These are phyloP conservation scores for Verticillium dahliae DNA, from an alignment of 2,329 filamentous ascomycete species.

Conservation along the genomic window DNA sequence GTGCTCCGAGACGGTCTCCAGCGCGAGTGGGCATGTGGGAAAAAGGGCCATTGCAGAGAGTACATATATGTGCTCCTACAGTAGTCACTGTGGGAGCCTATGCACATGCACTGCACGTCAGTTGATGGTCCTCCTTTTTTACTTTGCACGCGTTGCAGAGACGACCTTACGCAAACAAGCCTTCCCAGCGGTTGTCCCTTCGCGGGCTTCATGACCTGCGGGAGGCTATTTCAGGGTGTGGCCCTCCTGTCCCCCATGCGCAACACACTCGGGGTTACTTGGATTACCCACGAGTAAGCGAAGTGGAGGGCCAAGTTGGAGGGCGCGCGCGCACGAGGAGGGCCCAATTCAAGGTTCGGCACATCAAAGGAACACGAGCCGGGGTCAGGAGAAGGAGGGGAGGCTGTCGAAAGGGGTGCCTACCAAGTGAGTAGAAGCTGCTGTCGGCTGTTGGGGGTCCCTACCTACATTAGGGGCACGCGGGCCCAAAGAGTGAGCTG, in stretches of 20 bases:
- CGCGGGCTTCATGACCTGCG: too few relatives aligned
- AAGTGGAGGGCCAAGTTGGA: too few relatives aligned
- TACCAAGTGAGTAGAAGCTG: too few relatives aligned
- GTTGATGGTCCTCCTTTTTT: background rate
- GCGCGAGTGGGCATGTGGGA: background rate
- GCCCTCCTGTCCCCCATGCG: background rate
- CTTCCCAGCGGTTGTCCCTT: background rate
- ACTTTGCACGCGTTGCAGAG: background rate
- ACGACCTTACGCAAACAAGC: background rate
- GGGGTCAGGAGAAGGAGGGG: too few relatives aligned
- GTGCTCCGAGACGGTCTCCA: background rate
- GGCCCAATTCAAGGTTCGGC: background rate
- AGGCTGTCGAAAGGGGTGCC: too few relatives aligned
- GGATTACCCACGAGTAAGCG: too few relatives aligned
- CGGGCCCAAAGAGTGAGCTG: background rate
- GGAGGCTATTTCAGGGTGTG: background rate
- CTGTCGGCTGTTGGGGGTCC: too few relatives aligned
- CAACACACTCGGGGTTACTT: too few relatives aligned
- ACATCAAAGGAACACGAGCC: background rate
- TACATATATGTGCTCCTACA: too few relatives aligned
- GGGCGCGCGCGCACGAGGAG: too few relatives aligned
- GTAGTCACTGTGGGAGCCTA: background rate
- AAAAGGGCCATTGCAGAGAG: background rate
- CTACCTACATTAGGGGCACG: background rate
- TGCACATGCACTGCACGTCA: background rate